A percentile compares a stretch with the other conserved stretches of the same genome.
These are phyloP conservation scores for Globisporangium viniferum DNA, from an alignment of 352 stramenopile species.

Conservation along the genomic window DNA sequence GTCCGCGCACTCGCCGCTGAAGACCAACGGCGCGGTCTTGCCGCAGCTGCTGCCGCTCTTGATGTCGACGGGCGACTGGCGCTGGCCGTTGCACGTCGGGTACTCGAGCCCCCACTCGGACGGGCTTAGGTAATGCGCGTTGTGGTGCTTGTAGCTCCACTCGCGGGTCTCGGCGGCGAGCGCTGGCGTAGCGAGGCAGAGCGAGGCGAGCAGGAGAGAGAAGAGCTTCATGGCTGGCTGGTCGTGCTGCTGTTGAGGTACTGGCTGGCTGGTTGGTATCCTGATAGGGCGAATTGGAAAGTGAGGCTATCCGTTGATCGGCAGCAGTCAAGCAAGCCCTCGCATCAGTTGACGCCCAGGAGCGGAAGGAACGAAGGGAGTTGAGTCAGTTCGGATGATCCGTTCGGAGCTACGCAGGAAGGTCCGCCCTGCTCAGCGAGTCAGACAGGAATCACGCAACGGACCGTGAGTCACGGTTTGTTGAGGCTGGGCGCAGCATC, in stretches of 20 bases:
- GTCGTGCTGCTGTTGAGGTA: too few relatives aligned
- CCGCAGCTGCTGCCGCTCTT: background rate
- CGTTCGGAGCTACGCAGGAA: too few relatives aligned
- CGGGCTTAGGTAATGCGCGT: slow-evolving; percentile 1
- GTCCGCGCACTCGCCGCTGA: slow-evolving; percentile 1
- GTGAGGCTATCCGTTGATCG: too few relatives aligned
- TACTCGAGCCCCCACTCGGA: slow-evolving; percentile 10
- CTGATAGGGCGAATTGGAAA: background rate
- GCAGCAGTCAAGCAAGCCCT: too few relatives aligned
- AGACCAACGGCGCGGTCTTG: slow-evolving; percentile 6
- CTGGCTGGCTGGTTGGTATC: background rate
- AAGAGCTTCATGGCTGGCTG: background rate
- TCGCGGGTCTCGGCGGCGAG: background rate
- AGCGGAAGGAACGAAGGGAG: too few relatives aligned
- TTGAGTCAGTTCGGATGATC: too few relatives aligned
- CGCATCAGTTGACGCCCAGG: too few relatives aligned
- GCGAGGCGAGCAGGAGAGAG: too few relatives aligned
- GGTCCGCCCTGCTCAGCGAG: too few relatives aligned
- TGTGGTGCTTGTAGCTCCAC: slow-evolving; percentile 5
- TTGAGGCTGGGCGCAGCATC: too few relatives aligned
- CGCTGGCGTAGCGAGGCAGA: background rate
- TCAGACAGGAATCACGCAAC: too few relatives aligned
- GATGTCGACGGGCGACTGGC: slow-evolving; percentile 13
- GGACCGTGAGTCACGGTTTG: too few relatives aligned
- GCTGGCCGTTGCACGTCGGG: slow-evolving; percentile 10